Evolutionary conservation across 495 filamentous ascomycete species (phyloP).

Genomic region (Aspergillus taichungensis): DNA sequence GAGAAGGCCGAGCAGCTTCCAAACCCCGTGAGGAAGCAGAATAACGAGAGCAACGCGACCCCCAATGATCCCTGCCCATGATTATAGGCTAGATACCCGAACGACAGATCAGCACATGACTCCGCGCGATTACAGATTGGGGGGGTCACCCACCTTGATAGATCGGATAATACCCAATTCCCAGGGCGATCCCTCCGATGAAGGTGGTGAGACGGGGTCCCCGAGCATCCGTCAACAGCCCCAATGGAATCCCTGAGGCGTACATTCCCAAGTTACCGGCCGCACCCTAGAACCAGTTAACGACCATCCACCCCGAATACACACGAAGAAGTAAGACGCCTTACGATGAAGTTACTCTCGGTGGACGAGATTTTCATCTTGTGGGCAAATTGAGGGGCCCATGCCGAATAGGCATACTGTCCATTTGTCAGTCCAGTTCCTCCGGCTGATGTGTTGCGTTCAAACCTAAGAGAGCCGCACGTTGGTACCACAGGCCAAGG

Average conservation of each 20-base stretch:
- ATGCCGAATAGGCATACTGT: slow-evolving; percentile 97
- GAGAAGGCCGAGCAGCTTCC: slow-evolving; percentile 84
- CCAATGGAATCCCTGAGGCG: slow-evolving; percentile 78
- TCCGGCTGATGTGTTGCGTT: not conserved
- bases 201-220: slow-evolving; percentile 73
- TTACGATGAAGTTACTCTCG: slow-evolving; percentile 79
- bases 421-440: slow-evolving; percentile 3
- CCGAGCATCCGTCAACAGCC: slow-evolving; percentile 74
- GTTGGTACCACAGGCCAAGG: slow-evolving; percentile 88
- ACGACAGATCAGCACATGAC: not conserved
- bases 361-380: slow-evolving; percentile 79
- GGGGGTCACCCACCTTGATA: slow-evolving; percentile 42
- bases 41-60: slow-evolving; percentile 66
- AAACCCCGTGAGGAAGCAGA: slow-evolving; percentile 73
- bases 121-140: not conserved
- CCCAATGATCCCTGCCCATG: slow-evolving; percentile 49
- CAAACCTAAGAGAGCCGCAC: slow-evolving; percentile 38
- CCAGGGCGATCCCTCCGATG: slow-evolving; percentile 61
- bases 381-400: slow-evolving; percentile 90
- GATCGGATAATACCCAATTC: slow-evolving; percentile 73
- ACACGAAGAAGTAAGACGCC: slow-evolving; percentile 9
- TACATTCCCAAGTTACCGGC: slow-evolving; percentile 98
- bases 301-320: not conserved
- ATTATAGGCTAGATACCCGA: slow-evolving; percentile 32
- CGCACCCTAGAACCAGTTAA: slow-evolving; percentile 47